Base-by-base conservation (phyloP, 345 rosid genomes). In the Citrus reticulata region DNA sequence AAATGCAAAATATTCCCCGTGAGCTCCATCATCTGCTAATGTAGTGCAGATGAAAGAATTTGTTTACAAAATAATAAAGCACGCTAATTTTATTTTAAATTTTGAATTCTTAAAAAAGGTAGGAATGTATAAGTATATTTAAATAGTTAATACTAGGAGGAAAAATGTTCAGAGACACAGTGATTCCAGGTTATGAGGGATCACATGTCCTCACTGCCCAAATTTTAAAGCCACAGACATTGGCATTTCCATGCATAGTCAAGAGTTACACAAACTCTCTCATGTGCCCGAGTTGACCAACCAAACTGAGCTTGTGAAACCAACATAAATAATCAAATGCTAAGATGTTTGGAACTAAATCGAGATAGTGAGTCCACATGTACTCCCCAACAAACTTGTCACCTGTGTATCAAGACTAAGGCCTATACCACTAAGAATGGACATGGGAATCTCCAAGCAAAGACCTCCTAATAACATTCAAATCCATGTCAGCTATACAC, bases 341-440 rank as follows among this genome's bases (percentile, higher is more conserved):
- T n/a, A 65, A 70, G 4, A 25, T 58, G 22, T 76, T 70, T 51
- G 70, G 68, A 64, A 24, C 14, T 30, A 72, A 72, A 51, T 79
- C 76, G 34, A 63, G 81, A 64, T 17, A 72, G 77, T n/a, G 76
- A 66, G 76, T 35, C 77, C 59, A 68, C 29, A 30, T 64, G 72
- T 25, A 61, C 7, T 78, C 46, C 68, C 77, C 57, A 24, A 63
- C 81, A 72, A 76, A 46, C 17, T 46, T 46, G 17, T 3, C 17
- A 46, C 51, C 51, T 3, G 51, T 11, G 51, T 16, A 11, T 11
- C 17, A 46, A 13, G 51, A 81, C 22, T 27, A 46, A 35, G 51
- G 6, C 63, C 19, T 22, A 30, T 35, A 37, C 22, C n/a, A 46
- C 8, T 55, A 14, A 19, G 55, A 10, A 10, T 42, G 14, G n/a